Percentiles rank a stretch among this genome's conserved stretches.
These are phyloP conservation scores for Primulina tabacum DNA, from an alignment of 257 asterid species.

Conservation along the genomic window DNA sequence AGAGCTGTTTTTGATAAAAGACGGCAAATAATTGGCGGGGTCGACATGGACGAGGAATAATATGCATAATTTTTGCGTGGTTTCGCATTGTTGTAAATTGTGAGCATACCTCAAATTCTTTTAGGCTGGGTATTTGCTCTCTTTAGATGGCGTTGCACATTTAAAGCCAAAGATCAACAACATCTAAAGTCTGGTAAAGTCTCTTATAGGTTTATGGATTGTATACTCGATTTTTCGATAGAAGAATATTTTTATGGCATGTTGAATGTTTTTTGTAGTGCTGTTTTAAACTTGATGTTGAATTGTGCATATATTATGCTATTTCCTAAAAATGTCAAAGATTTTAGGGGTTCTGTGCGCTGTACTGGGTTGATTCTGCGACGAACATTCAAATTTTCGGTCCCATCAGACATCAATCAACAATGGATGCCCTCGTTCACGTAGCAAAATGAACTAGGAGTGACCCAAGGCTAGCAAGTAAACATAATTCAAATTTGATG, in stretches of 20 bases:
- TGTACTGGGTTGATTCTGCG: neutral
- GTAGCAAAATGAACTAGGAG: no score
- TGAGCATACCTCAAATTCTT: neutral
- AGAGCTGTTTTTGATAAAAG: constrained; percentile 84
- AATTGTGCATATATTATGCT: neutral
- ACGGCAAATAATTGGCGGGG: constrained; percentile 53
- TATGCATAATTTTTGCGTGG: neutral
- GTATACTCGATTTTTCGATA: neutral
- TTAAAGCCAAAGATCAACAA: no score
- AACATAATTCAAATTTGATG: no score
- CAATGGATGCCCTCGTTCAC: neutral
- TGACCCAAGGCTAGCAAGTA: no score
- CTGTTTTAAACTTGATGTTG: neutral
- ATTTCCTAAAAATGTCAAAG: neutral
- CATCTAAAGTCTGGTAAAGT: neutral
- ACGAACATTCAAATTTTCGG: neutral
- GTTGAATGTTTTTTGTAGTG: neutral
- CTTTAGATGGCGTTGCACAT: neutral
- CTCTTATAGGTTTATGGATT: neutral
- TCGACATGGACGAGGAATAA: constrained; percentile 45
- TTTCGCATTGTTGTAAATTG: neutral
- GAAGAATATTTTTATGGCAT: neutral
- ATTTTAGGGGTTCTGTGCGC: neutral
- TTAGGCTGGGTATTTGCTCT: neutral
- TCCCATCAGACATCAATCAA: neutral